These are phyloP conservation scores for Hypoxylon fuscum DNA, from an alignment of 495 filamentous ascomycete genomes.

Conservation along the genomic window DNA sequence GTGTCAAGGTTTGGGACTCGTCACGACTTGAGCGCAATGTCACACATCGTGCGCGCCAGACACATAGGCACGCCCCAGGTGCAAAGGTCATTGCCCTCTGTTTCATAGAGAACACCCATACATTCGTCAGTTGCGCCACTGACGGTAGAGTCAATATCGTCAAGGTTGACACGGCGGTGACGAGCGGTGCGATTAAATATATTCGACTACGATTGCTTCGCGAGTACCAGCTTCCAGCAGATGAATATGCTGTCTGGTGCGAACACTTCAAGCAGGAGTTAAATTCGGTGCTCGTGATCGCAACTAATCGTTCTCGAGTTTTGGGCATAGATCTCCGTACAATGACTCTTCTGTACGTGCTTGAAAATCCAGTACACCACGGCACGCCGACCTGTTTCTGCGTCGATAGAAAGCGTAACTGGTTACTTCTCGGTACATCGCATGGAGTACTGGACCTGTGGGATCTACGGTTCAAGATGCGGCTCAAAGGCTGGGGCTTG, in stretches of 20 bases:
- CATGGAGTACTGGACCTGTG: slow-evolving; percentile 94
- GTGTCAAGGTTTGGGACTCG: slow-evolving; percentile 94
- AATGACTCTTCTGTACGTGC: slow-evolving; percentile 80
- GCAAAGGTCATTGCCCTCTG: slow-evolving; percentile 80
- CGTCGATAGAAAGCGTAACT: slow-evolving; percentile 81
- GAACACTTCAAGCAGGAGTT: slow-evolving; percentile 89
- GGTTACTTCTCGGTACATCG: slow-evolving; percentile 90
- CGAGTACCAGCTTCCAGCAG: slow-evolving; percentile 77
- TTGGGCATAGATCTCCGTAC: slow-evolving; percentile 87
- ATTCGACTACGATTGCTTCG: slow-evolving; percentile 78
- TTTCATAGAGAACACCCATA: slow-evolving; percentile 94
- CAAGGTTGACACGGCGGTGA: slow-evolving; percentile 77
- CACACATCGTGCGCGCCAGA: slow-evolving; percentile 86
- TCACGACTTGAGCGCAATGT: slow-evolving; percentile 88
- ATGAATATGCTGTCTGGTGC: slow-evolving; percentile 87
- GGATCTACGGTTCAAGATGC: slow-evolving; percentile 92
- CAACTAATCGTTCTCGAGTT: slow-evolving; percentile 85
- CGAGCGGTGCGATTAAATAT: slow-evolving; percentile 71
- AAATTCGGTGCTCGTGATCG: slow-evolving; percentile 81
- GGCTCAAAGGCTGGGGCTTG: slow-evolving; percentile 88
- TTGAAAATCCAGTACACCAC: slow-evolving; percentile 93
- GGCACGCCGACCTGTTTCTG: slow-evolving; percentile 94
- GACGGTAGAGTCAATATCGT: slow-evolving; percentile 93
- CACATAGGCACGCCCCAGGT: slow-evolving; percentile 74
- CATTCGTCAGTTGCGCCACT: slow-evolving; percentile 85